A percentile compares a stretch with the other conserved stretches of the same genome.
Conservation (phyloP, 441 rosid species). For the Syzygium malaccense region DNA sequence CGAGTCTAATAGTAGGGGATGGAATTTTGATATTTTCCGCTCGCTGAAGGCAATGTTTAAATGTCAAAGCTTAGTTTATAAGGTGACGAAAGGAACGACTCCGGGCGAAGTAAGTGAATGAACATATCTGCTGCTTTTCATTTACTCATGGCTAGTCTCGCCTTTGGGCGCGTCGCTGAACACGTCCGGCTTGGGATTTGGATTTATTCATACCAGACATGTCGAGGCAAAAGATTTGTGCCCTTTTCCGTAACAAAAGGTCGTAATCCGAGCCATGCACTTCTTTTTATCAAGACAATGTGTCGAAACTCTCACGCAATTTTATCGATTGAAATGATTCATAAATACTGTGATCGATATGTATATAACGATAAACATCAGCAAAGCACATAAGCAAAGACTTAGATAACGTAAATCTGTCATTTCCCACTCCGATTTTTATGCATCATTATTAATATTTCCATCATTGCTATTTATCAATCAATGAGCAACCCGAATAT, state of each 20-base stretch:
- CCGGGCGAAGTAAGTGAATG: not conserved
- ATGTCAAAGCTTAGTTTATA: not conserved
- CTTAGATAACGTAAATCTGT: not conserved
- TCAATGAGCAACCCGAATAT: not conserved
- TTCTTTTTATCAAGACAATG: not conserved
- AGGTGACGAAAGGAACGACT: not conserved
- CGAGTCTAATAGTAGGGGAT: not conserved
- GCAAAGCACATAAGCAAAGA: no score
- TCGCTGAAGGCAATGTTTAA: not conserved
- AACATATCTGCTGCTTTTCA: not conserved
- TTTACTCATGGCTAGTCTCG: fast-evolving
- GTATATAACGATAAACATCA: no score
- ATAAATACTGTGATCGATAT: fast-evolving
- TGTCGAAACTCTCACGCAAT: not conserved
- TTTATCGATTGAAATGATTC: not conserved
- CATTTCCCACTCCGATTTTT: not conserved
- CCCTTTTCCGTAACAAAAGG: not conserved
- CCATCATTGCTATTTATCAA: not conserved
- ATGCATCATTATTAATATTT: not conserved
- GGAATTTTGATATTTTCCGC: not conserved
- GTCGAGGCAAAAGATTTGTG: not conserved
- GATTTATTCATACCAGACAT: not conserved
- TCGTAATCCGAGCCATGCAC: not conserved
- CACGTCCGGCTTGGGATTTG: fast-evolving
- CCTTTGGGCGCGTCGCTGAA: fast-evolving